A percentile compares a stretch with the other conserved stretches of the same genome.
These are phyloP conservation scores for Curvularia eragrostidis DNA, from an alignment of 2,329 filamentous ascomycete genomes.

Conservation along the genomic window DNA sequence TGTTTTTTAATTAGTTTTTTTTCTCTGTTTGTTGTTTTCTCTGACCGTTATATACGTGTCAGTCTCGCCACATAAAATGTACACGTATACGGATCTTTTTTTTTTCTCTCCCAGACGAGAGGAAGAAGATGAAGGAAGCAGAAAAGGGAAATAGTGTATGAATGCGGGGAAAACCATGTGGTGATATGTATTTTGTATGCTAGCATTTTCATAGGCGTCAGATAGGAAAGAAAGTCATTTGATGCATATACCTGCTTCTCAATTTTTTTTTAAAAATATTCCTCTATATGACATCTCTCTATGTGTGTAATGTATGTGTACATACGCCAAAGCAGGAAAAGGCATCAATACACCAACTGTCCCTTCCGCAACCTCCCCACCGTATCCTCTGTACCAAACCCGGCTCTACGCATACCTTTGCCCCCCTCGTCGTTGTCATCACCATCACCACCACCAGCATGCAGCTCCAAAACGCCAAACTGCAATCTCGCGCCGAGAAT, in stretches of 20 bases:
- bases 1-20: not conserved
- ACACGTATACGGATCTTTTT: not conserved
- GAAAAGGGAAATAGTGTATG: not conserved
- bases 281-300: no score
- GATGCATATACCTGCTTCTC: not conserved
- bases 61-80: not conserved
- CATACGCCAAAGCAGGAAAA: no score
- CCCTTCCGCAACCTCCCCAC: not conserved
- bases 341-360: not conserved
- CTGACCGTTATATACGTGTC: not conserved
- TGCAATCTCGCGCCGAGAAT: not conserved
- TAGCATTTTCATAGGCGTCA: not conserved
- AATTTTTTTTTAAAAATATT: no score
- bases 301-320: not conserved
- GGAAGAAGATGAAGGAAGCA: not conserved
- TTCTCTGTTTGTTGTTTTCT: no score
- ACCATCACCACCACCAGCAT: no score
- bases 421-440: not conserved
- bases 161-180: not conserved
- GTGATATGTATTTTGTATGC: not conserved
- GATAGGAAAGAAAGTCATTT: not conserved
- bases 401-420: not conserved
- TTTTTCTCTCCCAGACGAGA: not conserved
- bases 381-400: not conserved
- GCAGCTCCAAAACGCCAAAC: not conserved